Base-by-base conservation (phyloP, 2,329 filamentous ascomycete species). In the Colletotrichum godetiae region DNA sequence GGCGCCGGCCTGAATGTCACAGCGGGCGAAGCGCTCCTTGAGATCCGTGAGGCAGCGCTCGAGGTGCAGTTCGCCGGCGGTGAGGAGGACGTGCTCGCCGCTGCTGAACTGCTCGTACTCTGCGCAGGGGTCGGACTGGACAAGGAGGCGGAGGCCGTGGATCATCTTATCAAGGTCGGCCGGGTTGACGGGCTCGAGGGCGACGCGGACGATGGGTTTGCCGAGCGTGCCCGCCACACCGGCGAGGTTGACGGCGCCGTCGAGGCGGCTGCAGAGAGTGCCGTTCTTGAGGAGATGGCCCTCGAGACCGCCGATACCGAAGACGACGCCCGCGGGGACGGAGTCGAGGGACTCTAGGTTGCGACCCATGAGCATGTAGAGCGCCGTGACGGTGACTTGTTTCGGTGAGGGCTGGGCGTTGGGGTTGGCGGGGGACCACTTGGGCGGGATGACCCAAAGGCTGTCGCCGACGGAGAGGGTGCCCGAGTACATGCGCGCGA, bases 351-450 rank as follows among this genome's bases (percentile, higher is more conserved):
- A 89, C 79, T 98, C 96, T 5, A 99, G 86, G 72, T 93, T 93
- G 72, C 96, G 90, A 35, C 97, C 97, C 97, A 99, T 99, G 67
- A 99, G 91, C 81, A 99, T 92, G 82, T 99, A 99, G 2, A 99
- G 87, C 2, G 94, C 94, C 19, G 92, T 95, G 63, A 99, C 92
- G 0, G 91, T 96, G 49, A 97, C 92, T 80, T 95, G 95, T 76
- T 93, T 89, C 0, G 95, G 95, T 75, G 92, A 90, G 0, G 95
- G 94, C 19, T 87, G 85, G 19, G 90, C 90, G 75, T 94, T 88
- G 1, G 94, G 93, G 62, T 92, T 88, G 2, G 92, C 92, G 0
- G 97, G 95, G 1, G 94, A 94, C 86, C 97, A 99, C 77, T 98
- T 99, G 0, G 97, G 97, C 0, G 95, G 92, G 5, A 99, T 86